Evolutionary conservation across 2,329 filamentous ascomycete species (phyloP), one percentile per base, ranked within the genome.

Genomic region (Fusarium paranaense): DNA sequence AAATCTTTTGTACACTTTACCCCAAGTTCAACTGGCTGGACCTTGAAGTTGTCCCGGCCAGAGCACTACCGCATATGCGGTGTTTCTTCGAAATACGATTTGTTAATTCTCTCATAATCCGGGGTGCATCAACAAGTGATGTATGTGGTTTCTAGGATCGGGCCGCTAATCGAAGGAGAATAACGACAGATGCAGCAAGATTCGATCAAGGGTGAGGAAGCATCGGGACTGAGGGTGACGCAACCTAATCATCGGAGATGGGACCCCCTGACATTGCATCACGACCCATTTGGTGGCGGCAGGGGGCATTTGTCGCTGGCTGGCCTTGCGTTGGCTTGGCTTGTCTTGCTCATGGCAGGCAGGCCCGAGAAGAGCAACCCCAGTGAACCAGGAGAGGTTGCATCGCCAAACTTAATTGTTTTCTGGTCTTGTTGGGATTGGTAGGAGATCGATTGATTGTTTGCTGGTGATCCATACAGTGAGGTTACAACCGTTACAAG

Each of bases 101-200:
- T 58, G 45, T 56, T 54, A 70, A 62, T 73, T 68, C 22, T 63
- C 37, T 64, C 30, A 40, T 27, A 50, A 47, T 33, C 37, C 47
- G 50, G 35, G 64, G 59, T 35, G 27, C 32, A 40, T 38, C n/a
- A 27, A 25, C 45, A 18, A n/a, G 45, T 56, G 45, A 30, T 33
- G 27, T 32, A 22, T 33, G 27, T 32, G 50, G 45, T 47, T 62
- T 40, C 58, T 54, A 32, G 38, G 54, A 71, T 68, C 60, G 59
- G 25, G 35, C 71, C 71, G 71, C 71, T 64, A 69, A 74, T 74
- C 68, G 71, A 54, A 27, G 38, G 56, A 61, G 57, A 35, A 50
- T 37, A 58, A 32, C 35, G 20, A 50, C 45, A 37, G 22, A 73
- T 63, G 70, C 63, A 33, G 54, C 38, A 47, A 61, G 45, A 68